Evolutionary conservation across 148 eudicot genomes (phyloP).

Genomic region (Agrostemma githago): DNA sequence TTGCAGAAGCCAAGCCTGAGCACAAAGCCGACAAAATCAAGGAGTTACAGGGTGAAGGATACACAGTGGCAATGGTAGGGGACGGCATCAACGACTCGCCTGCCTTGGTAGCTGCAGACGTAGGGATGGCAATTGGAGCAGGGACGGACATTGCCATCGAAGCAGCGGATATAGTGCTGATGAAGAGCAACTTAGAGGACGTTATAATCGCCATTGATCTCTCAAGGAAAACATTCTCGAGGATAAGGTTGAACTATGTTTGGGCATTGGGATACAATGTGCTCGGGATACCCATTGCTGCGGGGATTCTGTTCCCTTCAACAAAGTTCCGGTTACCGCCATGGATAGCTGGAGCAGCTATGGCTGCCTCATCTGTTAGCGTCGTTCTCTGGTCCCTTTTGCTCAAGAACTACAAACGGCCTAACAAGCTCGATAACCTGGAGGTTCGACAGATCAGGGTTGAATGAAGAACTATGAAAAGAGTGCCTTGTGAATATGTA

Average conservation of each 20-base stretch:
- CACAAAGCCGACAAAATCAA: constrained; percentile 75
- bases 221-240: constrained; percentile 73
- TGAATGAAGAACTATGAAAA: constrained; percentile 33
- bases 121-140: constrained; percentile 96
- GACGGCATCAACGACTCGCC: constrained; percentile 99
- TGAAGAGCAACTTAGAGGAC: constrained; percentile 85
- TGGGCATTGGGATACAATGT: constrained; percentile 93
- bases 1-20: constrained; percentile 92
- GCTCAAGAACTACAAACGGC: constrained; percentile 76
- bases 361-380: constrained; percentile 98
- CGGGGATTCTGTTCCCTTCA: constrained; percentile 70
- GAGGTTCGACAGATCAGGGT: constrained; percentile 47
- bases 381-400: constrained; percentile 93
- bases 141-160: constrained; percentile 98
- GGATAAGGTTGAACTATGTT: constrained; percentile 82
- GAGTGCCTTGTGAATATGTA: neutral
- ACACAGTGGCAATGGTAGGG: constrained; percentile 90
- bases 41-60: constrained; percentile 80
- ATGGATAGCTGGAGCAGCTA: constrained; percentile 97
- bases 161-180: constrained; percentile 92
- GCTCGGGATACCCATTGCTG: constrained; percentile 86
- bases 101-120: constrained; percentile 91
- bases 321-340: constrained; percentile 80
- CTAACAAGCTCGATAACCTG: constrained; percentile 51
- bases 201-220: constrained; percentile 92